Percentiles rank a stretch among this genome's conserved stretches.
phyloP scores from a whole-genome alignment of 495 filamentous ascomycete genomes.

The Talaromyces ruber region DNA sequence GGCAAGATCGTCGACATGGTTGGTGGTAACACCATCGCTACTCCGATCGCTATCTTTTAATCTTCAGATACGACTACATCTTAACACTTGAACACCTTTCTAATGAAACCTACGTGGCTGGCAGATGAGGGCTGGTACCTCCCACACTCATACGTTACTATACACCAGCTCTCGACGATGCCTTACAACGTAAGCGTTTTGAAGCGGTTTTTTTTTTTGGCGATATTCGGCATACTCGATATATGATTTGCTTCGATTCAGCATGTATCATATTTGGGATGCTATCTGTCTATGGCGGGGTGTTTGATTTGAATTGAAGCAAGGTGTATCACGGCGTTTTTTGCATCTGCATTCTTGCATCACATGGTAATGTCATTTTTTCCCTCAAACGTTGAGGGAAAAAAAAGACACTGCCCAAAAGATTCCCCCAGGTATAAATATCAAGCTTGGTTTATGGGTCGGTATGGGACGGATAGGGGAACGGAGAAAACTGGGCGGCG shows the following conservation, averaged over 20 bases:
- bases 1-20: slow-evolving; percentile 88
- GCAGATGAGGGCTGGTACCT: slow-evolving; percentile 6
- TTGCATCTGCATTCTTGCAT: slow-evolving; percentile 8
- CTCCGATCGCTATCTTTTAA: slow-evolving; percentile 4
- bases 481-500: background rate
- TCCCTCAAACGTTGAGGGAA: too few relatives aligned
- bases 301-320: slow-evolving; percentile 20
- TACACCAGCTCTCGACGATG: background rate
- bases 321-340: slow-evolving; percentile 8
- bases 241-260: slow-evolving; percentile 15
- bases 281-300: slow-evolving; percentile 25
- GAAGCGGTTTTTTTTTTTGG: background rate
- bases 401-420: background rate
- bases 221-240: background rate
- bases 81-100: background rate
- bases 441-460: background rate
- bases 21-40: slow-evolving; percentile 26
- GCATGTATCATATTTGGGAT: slow-evolving; percentile 15
- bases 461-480: background rate
- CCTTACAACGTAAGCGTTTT: background rate
- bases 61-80: background rate
- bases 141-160: background rate
- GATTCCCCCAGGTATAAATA: background rate
- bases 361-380: background rate
- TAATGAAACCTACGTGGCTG: slow-evolving; percentile 4